Base-by-base conservation (phyloP, 2,329 filamentous ascomycete species). In the Botryotinia globosa region DNA sequence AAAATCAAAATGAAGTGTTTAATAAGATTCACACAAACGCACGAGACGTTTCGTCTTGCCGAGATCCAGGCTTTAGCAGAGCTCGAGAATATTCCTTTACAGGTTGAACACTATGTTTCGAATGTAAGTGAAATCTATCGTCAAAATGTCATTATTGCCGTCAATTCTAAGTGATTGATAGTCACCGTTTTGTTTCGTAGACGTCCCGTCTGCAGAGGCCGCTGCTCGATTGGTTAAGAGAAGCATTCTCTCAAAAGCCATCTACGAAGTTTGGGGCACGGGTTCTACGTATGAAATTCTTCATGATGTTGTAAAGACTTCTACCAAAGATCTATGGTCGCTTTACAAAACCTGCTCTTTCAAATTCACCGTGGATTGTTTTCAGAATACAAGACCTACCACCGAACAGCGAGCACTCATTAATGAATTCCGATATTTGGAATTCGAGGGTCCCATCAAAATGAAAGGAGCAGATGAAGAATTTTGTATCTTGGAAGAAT, bases 261-360 rank as follows among this genome's bases (percentile, higher is more conserved):
- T 98, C 76, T 93, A 96, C 83, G 94, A 97, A 80, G 88, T 98
- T 75, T 98, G 96, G 95, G 95, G 92, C 29, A 84, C 85, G 51
- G 94, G 92, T 22, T 78, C 83, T 18, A 89, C 86, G 63, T 91
- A 97, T 78, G 83, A 89, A 4, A 84, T 87, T 62, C 85, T 98
- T 3, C 93, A 97, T 79, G 82, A 84, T 63, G 86, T 89, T 71
- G 85, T 97, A 73, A 86, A 85, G 74, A 79, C 80, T 12, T 84
- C 84, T 56, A 92, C 92, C 0, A 78, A 86, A 5, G 83, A 89
- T 71, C 84, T 89, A 73, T 97, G 94, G 94, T 77, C 84, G 0
- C 77, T 83, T 16, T 97, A 94, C 82, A 83, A 85, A 73, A 80
- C 84, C 0, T 83, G 83, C 37, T 90, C 93, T 0, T 98, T 98